Conservation (phyloP, 2,329 filamentous ascomycete genomes). For the Pseudogymnoascus sp. region DNA sequence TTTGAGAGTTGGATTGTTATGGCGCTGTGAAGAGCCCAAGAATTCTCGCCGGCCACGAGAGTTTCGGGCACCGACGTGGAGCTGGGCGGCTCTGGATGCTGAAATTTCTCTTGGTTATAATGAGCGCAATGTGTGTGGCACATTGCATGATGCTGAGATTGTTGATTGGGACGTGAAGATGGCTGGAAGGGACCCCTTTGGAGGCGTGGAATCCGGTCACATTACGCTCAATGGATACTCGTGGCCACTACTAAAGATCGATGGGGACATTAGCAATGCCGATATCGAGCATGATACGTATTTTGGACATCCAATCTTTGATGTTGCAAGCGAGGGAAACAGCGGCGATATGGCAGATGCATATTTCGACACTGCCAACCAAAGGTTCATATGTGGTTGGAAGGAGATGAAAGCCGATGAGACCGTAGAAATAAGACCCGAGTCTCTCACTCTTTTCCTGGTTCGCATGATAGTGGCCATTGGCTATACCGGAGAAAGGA, state of each 20-base stretch:
- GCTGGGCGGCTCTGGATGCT: neutral
- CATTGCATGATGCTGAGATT: neutral
- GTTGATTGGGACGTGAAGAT: neutral
- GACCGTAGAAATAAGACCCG: neutral
- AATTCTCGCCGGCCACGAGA: neutral
- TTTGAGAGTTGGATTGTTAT: conserved; percentile 2
- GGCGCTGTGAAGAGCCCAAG: neutral
- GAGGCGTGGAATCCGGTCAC: neutral
- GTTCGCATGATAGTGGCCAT: neutral
- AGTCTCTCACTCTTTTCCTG: neutral
- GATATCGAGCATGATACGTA: neutral
- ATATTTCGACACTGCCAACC: neutral
- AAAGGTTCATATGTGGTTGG: neutral
- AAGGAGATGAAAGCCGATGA: neutral
- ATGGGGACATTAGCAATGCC: neutral
- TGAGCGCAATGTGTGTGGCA: neutral
- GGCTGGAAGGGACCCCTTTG: neutral
- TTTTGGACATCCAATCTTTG: neutral
- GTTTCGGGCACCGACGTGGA: neutral
- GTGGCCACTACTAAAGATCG: neutral
- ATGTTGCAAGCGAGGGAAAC: neutral
- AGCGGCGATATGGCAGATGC: neutral
- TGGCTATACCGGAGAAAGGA: neutral
- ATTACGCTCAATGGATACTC: neutral
- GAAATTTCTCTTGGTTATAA: neutral